Evolutionary conservation across 495 filamentous ascomycete genomes (phyloP).

Genomic region (Neurospora sp.): DNA sequence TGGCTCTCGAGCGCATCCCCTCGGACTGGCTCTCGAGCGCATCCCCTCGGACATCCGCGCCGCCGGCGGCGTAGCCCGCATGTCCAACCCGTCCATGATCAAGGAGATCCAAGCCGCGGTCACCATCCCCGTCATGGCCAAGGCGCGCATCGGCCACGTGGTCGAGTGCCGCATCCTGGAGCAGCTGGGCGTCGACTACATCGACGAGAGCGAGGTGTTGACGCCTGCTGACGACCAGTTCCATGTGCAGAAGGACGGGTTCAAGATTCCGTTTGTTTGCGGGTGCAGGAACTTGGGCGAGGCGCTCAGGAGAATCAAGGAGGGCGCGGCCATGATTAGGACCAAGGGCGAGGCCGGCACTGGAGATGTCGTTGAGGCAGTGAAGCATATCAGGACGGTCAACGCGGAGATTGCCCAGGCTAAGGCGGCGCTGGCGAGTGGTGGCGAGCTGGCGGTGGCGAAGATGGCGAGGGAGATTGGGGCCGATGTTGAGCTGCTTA

Average conservation of each 20-base stretch:
- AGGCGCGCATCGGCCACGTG: slow-evolving; percentile 95
- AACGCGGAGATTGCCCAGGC: slow-evolving; percentile 74
- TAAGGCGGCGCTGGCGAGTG: slow-evolving; percentile 45
- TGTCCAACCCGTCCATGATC: slow-evolving; percentile 95
- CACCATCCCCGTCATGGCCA: slow-evolving; percentile 99
- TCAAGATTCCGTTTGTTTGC: slow-evolving; percentile 87
- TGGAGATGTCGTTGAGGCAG: slow-evolving; percentile 96
- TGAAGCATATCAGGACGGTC: slow-evolving; percentile 90
- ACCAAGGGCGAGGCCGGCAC: slow-evolving; percentile 98
- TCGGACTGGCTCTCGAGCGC: slow-evolving; percentile 96
- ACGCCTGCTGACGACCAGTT: slow-evolving; percentile 84
- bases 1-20: no score
- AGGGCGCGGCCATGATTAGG: slow-evolving; percentile 97
- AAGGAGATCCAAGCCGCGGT: slow-evolving; percentile 91
- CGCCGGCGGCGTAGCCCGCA: slow-evolving; percentile 88
- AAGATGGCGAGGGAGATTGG: slow-evolving; percentile 74
- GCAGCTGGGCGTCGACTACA: slow-evolving; percentile 90
- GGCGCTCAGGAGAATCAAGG: slow-evolving; percentile 80
- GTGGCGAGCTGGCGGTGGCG: slow-evolving; percentile 57
- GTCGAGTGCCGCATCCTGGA: slow-evolving; percentile 98
- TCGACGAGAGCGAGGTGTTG: slow-evolving; percentile 94
- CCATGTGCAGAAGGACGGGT: slow-evolving; percentile 82
- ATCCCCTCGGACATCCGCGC: slow-evolving; percentile 94
- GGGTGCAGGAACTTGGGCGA: slow-evolving; percentile 94
- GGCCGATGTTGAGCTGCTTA: slow-evolving; percentile 63